phyloP scores from a whole-genome alignment of 2,329 filamentous ascomycete species.

The Coleophoma cylindrospora region DNA sequence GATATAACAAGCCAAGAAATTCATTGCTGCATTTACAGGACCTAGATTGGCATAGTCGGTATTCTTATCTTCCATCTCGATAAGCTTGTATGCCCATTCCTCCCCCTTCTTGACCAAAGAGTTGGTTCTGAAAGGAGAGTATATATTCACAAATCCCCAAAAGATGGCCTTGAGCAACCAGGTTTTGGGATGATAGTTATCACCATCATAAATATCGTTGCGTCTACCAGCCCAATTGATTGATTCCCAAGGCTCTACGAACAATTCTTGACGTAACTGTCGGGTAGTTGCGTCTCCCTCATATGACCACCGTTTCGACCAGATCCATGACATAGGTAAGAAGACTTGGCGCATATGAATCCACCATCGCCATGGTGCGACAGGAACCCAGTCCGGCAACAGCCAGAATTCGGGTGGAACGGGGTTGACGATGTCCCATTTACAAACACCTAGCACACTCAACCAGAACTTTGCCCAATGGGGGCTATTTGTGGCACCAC shows the following conservation, averaged over 20 bases:
- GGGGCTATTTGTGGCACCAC: conserved; percentile 76
- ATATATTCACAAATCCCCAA: conserved; percentile 73
- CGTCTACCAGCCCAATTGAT: conserved; percentile 76
- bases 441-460: conserved; percentile 71
- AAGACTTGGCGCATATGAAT: conserved; percentile 98
- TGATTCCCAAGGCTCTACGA: conserved; percentile 69
- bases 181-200: conserved; percentile 93
- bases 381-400: conserved; percentile 82
- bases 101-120: conserved; percentile 68
- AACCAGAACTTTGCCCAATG: conserved; percentile 99
- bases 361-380: conserved; percentile 95
- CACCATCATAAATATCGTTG: conserved; percentile 72
- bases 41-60: conserved; percentile 83
- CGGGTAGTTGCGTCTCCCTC: conserved; percentile 70
- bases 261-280: conserved; percentile 74
- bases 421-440: conserved; percentile 93
- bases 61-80: conserved; percentile 90
- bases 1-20: conserved; percentile 80
- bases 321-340: conserved; percentile 84
- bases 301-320: conserved; percentile 75
- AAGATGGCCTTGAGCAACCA: conserved; percentile 77
- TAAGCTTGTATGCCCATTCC: conserved; percentile 73
- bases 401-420: conserved; percentile 92
- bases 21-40: conserved; percentile 87
- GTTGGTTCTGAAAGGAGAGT: conserved; percentile 69